These are phyloP conservation scores for Claviceps monticola DNA, from an alignment of 2,329 filamentous ascomycete genomes.

Conservation along the genomic window DNA sequence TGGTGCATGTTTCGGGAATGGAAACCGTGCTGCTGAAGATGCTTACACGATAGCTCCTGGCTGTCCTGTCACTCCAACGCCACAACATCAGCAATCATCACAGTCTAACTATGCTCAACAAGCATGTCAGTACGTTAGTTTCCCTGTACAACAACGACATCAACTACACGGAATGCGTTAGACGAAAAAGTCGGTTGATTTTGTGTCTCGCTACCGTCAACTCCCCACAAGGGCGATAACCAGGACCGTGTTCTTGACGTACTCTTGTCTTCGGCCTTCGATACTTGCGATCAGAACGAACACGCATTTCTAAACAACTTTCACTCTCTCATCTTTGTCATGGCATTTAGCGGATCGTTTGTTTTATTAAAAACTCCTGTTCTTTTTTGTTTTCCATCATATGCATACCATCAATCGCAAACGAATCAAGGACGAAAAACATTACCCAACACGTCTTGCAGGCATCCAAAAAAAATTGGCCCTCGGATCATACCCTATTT, in stretches of 20 bases:
- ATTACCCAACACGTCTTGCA: constrained; percentile 19
- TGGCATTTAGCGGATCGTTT: constrained; percentile 33
- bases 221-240: too few species aligned
- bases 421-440: constrained; percentile 13
- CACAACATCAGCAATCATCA: constrained; percentile 19
- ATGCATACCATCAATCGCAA: constrained; percentile 1
- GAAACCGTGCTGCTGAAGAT: constrained; percentile 29
- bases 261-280: constrained; percentile 5
- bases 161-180: constrained; percentile 20
- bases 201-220: background rate
- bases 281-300: background rate
- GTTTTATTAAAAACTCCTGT: constrained; percentile 13
- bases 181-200: constrained; percentile 23
- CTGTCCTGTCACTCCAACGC: constrained; percentile 49
- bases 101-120: constrained; percentile 20
- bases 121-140: constrained; percentile 21
- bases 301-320: background rate
- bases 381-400: constrained; percentile 4
- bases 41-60: constrained; percentile 34
- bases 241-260: background rate
- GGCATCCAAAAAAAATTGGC: constrained; percentile 25
- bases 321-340: constrained; percentile 20
- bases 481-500: constrained; percentile 24
- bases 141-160: constrained; percentile 23
- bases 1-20: constrained; percentile 38